Evolutionary conservation across 495 filamentous ascomycete species (phyloP), one percentile per base, ranked within the genome.

Genomic region (Penicillium daleae): DNA sequence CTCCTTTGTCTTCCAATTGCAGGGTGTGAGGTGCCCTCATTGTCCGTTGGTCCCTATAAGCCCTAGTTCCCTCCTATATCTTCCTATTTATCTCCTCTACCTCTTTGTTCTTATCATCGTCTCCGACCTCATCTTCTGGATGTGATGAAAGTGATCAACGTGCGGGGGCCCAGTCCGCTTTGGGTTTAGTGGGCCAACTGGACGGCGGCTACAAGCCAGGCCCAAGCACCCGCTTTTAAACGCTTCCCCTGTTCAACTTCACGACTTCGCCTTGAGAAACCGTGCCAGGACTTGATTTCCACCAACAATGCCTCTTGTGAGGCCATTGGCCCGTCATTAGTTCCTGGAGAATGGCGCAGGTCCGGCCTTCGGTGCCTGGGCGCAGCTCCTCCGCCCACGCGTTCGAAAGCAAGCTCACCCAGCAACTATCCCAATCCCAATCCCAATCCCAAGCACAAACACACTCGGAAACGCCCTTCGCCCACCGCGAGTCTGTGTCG

Each of bases 361-460:
- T 66, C 22, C 66, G 64, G 49, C 70, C 70, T 50, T 51, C 66
- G 54, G 69, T 54, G 57, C 70, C 65, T 19, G 63, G 66, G 62
- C 67, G 70, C 17, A 66, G 67, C 24, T 33, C 59, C 19, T 67
- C 70, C 7, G 59, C 57, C 35, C 70, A 67, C 27, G 54, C 65
- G 46, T 78, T 78, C 62, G 75, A 78, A 52, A 78, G 78, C 73
- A 75, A 75, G 55, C 69, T 80, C 31, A 80, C 74, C 64, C 75
- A 80, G 53, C 78, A 80, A 62, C 66, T 79, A 46, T 70, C 65
- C 32, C 73, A 77, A 52, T 57, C 49, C 1, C 49, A 52, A 49
- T 67, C 49, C 4, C 49, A 52, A 49, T 67, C 64, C 33, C 73
- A 76, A 52, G n/a, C n/a, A n/a, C n/a, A n/a, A n/a, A n/a, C n/a